phyloP scores from a whole-genome alignment of 2,329 filamentous ascomycete genomes.

The Exophiala sp. region DNA sequence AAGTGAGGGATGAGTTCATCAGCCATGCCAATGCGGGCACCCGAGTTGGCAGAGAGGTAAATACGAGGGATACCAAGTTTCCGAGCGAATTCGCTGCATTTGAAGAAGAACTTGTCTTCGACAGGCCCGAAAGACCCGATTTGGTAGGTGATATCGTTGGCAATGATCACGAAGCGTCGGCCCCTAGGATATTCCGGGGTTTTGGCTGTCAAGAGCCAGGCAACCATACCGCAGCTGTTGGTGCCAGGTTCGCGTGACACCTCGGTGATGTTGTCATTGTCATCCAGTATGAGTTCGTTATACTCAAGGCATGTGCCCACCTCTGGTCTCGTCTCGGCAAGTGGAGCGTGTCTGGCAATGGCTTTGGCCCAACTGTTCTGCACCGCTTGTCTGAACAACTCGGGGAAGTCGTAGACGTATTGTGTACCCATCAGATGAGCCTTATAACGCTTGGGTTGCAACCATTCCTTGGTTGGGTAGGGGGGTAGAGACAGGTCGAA shows the following conservation, averaged over 20 bases:
- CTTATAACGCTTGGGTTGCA: slow-evolving; percentile 99
- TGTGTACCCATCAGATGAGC: slow-evolving; percentile 98
- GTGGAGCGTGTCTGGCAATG: slow-evolving; percentile 63
- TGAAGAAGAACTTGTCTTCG: slow-evolving; percentile 98
- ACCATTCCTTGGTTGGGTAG: slow-evolving; percentile 96
- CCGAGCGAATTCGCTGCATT: slow-evolving; percentile 93
- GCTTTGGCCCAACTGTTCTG: slow-evolving; percentile 87
- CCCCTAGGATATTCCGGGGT: slow-evolving; percentile 94
- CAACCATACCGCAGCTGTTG: slow-evolving; percentile 97
- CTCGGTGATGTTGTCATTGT: slow-evolving; percentile 84
- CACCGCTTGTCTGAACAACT: slow-evolving; percentile 96
- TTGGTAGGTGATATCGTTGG: slow-evolving; percentile 99
- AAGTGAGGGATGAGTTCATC: slow-evolving; percentile 97
- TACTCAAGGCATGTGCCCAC: slow-evolving; percentile 89
- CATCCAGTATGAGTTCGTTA: slow-evolving; percentile 90
- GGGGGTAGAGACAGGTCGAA: slow-evolving; percentile 85
- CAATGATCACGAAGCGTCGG: slow-evolving; percentile 87
- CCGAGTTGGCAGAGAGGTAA: slow-evolving; percentile 97
- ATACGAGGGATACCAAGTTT: slow-evolving; percentile 93
- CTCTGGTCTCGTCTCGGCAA: slow-evolving; percentile 75
- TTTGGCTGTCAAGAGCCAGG: slow-evolving; percentile 89
- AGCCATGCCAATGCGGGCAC: slow-evolving; percentile 92
- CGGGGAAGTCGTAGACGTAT: slow-evolving; percentile 99
- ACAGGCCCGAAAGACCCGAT: slow-evolving; percentile 95
- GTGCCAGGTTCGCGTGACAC: slow-evolving; percentile 91